These are phyloP conservation scores for Nicotiana sylvestris DNA, from an alignment of 257 asterid genomes.

Conservation along the genomic window DNA sequence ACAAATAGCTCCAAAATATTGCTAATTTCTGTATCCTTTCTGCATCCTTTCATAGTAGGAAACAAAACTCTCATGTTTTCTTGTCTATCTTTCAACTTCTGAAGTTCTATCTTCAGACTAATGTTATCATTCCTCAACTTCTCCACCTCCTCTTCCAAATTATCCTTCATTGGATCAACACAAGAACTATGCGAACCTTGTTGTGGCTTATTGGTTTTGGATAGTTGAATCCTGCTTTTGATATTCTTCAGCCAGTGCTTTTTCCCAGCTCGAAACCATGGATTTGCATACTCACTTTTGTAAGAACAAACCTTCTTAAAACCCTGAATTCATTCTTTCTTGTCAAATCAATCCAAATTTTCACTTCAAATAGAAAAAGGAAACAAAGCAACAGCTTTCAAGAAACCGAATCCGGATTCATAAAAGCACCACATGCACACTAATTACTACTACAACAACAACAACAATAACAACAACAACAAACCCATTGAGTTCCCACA, in stretches of 20 bases:
- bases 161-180: neutral
- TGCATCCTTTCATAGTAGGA: slow-evolving; percentile 8
- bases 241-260: slow-evolving; percentile 35
- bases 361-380: neutral
- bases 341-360: neutral
- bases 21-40: neutral
- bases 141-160: slow-evolving; percentile 22
- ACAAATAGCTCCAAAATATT: slow-evolving; percentile 19
- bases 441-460: too few species aligned
- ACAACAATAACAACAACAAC: too few species aligned
- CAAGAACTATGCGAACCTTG: slow-evolving; percentile 7
- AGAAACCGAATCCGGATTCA: neutral
- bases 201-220: neutral
- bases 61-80: slow-evolving; percentile 22
- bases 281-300: slow-evolving; percentile 35
- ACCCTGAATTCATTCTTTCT: slow-evolving; percentile 23
- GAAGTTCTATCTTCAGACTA: slow-evolving; percentile 26
- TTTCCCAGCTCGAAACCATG: slow-evolving; percentile 43
- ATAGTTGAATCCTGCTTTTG: slow-evolving; percentile 29
- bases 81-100: slow-evolving; percentile 21
- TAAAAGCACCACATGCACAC: neutral
- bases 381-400: neutral
- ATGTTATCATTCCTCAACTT: slow-evolving; percentile 27
- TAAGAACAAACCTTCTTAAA: slow-evolving; percentile 35
- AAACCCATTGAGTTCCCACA: too few species aligned